Conservation (phyloP, 2,329 filamentous ascomycete genomes). For the Mariannaea elegans region DNA sequence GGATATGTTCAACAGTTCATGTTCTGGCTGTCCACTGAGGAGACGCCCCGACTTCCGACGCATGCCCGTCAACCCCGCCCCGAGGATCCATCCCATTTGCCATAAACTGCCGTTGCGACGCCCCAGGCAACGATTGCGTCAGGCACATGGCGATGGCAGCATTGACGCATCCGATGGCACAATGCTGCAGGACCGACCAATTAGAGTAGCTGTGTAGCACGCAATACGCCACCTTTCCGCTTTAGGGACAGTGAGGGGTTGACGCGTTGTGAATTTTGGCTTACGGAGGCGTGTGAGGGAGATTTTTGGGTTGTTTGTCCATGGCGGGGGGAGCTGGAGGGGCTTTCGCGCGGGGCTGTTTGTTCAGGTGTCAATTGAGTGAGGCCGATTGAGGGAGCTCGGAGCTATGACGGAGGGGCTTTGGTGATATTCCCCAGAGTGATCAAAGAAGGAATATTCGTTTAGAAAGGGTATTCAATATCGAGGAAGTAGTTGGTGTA, state of each 20-base stretch:
- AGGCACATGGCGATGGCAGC: slow-evolving; percentile 39
- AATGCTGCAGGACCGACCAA: slow-evolving; percentile 32
- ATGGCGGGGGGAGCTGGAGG: not conserved
- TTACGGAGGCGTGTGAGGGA: not conserved
- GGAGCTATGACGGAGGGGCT: not conserved
- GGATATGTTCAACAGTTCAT: too few relatives aligned
- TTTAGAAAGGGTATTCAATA: too few relatives aligned
- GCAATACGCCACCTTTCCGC: slow-evolving; percentile 39
- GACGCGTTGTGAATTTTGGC: too few relatives aligned
- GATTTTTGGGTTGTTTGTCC: not conserved
- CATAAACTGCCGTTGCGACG: slow-evolving; percentile 3
- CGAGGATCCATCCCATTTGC: slow-evolving; percentile 5
- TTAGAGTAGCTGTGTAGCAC: slow-evolving; percentile 31
- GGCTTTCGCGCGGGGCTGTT: slow-evolving; percentile 11
- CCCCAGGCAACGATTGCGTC: slow-evolving; percentile 33
- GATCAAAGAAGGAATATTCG: too few relatives aligned
- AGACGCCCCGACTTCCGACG: slow-evolving; percentile 24
- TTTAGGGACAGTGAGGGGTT: slow-evolving; percentile 39
- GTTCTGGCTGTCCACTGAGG: slow-evolving; percentile 10
- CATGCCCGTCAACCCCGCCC: slow-evolving; percentile 10
- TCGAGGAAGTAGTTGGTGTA: too few relatives aligned
- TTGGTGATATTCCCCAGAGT: too few relatives aligned
- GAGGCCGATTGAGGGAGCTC: not conserved
- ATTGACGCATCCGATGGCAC: slow-evolving; percentile 37
- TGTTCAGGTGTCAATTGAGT: not conserved